phyloP scores from a whole-genome alignment of 1,284 basidiomycete species.

The Inonotus obliquus region DNA sequence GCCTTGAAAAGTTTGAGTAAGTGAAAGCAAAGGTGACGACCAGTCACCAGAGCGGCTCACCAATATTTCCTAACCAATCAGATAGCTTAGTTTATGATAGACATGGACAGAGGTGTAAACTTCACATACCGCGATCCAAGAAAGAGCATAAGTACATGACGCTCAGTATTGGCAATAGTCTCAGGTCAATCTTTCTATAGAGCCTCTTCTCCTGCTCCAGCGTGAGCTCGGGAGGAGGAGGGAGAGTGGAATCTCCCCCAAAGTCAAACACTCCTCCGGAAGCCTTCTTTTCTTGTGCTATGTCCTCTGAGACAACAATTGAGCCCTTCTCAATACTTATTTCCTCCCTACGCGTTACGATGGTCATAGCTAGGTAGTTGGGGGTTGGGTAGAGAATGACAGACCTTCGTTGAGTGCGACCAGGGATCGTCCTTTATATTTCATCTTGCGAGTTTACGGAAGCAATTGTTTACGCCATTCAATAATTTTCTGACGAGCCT shows the following conservation, averaged over 20 bases:
- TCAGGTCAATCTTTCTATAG: slow-evolving; percentile 60
- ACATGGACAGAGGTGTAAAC: slow-evolving; percentile 10
- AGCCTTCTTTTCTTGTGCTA: slow-evolving; percentile 21
- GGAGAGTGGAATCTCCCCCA: slow-evolving; percentile 28
- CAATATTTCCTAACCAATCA: slow-evolving; percentile 47
- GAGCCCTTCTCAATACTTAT: slow-evolving; percentile 5
- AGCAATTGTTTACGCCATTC: not conserved
- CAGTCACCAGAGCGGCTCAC: slow-evolving; percentile 35
- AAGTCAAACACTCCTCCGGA: slow-evolving; percentile 35
- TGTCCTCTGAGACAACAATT: not conserved
- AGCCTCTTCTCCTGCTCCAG: slow-evolving; percentile 51
- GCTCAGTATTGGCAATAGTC: slow-evolving; percentile 60
- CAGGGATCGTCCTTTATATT: not conserved
- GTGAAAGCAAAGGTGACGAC: slow-evolving; percentile 38
- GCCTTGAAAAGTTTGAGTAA: slow-evolving; percentile 50
- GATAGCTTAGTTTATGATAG: not conserved
- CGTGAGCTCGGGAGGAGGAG: slow-evolving; percentile 44
- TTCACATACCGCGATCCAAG: slow-evolving; percentile 28
- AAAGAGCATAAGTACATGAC: slow-evolving; percentile 63
- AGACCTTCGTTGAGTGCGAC: not conserved
- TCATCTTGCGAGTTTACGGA: not conserved
- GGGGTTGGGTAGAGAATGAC: not conserved
- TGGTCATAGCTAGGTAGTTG: not conserved
- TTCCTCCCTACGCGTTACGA: not conserved
- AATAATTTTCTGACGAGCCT: not conserved